Evolutionary conservation across 495 filamentous ascomycete species (phyloP).

Genomic region (Rhizodiscina lignyota): DNA sequence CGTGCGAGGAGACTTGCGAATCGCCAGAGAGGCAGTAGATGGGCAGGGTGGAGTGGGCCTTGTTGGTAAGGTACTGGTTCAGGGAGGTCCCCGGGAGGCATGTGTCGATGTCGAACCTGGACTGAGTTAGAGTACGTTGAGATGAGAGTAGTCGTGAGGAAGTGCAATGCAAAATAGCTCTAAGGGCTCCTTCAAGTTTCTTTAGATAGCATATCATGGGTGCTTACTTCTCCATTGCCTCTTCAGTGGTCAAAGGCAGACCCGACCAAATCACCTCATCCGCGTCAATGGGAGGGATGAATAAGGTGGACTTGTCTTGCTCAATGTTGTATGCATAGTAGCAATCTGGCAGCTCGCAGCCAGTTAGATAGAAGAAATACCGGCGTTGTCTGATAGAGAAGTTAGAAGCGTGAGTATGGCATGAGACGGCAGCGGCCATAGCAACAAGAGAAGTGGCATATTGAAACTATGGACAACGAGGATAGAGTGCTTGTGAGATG

Average conservation of each 20-base stretch:
- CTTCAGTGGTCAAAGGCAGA: constrained; percentile 57
- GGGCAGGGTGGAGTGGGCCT: constrained; percentile 28
- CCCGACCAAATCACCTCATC: constrained; percentile 94
- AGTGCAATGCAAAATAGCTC: no score
- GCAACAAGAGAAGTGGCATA: no score
- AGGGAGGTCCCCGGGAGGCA: constrained; percentile 54
- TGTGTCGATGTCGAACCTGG: constrained; percentile 62
- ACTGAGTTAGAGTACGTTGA: no score
- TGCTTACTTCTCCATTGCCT: constrained; percentile 41
- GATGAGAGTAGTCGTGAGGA: no score
- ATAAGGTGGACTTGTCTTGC: constrained; percentile 60
- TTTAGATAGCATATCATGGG: not conserved
- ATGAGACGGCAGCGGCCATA: no score
- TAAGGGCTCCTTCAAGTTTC: no score
- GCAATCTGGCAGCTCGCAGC: constrained; percentile 68
- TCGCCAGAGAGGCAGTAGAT: constrained; percentile 56
- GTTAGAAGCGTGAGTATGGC: no score
- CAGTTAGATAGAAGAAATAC: constrained; percentile 88
- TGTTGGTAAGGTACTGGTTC: constrained; percentile 40
- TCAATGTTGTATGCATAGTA: constrained; percentile 67
- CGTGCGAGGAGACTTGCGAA: constrained; percentile 49
- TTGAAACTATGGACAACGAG: not conserved
- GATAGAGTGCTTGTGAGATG: not conserved
- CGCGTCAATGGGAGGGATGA: constrained; percentile 77
- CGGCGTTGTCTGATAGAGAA: constrained; percentile 72